Base-by-base conservation (phyloP, 257 asterid species). In the Petunia secreta region DNA sequence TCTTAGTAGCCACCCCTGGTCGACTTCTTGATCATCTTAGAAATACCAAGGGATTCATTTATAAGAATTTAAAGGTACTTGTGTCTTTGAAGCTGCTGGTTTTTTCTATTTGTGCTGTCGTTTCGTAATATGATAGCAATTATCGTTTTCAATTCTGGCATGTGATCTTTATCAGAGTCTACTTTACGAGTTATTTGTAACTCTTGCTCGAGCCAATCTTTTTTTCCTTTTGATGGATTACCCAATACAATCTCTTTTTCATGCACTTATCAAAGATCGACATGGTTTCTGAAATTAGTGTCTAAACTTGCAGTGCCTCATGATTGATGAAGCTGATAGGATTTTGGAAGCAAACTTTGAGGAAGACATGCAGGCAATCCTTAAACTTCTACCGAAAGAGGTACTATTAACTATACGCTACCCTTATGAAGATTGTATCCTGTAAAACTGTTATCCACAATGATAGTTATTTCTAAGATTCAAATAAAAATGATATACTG, bases 11-110 rank as follows among this genome's bases (percentile, higher is more conserved):
- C 10, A 95, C 99, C 53, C 99, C 99, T 79, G 98, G 99, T 62
- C 97, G 98, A 65, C 97, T 95, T 83, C 97, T 95, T 80, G 99
- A 95, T 84, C 99, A 95, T 85, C 97, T 95, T 81, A 94, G 92
- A 48, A 92, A 92, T 76, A 93, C 99, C 54, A 93, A 92, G 84
- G 94, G 97, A 60, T 95, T 95, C 82, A 87, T 92, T 38, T 95
- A 76, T 85, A 94, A 94, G 83, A 96, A 91, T 83, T 86, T 96
- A 48, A 88, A 89, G 98, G 99, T 96, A 81, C 54, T 71, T 8
- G 2, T 4, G 46, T 10, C 41, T 74, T 71, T 71, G 59, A 0
- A 71, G 11, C 2, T 1, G 77, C 60, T 34, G 4, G 6, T 53
- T 48, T 2, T 71, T 48, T 67, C 54, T 48, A 11, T 48, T 71